Percentiles rank a stretch among this genome's conserved stretches.
Evolutionary conservation across 441 rosid genomes (phyloP).

Genomic region (Pelargonium cotyledonis): DNA sequence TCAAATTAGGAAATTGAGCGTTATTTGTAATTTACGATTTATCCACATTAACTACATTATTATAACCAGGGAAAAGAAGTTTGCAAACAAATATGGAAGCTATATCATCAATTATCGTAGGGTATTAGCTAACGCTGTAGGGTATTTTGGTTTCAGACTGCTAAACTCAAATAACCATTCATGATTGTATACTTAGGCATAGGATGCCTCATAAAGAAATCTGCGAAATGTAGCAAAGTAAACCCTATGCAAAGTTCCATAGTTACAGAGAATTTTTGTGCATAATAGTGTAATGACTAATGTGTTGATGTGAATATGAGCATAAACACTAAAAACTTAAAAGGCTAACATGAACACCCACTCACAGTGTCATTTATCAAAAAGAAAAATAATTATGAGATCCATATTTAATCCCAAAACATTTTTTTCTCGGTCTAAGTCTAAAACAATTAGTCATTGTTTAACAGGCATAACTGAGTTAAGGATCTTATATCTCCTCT

Average conservation of each 20-base stretch:
- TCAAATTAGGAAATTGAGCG: neutral
- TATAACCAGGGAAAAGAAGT: neutral
- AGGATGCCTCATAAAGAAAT: neutral
- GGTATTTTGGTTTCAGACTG: too few species aligned
- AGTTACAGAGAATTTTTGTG: too few species aligned
- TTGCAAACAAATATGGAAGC: neutral
- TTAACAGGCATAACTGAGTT: neutral
- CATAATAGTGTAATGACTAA: too few species aligned
- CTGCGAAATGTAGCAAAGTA: too few species aligned
- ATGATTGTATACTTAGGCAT: neutral
- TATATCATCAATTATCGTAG: neutral
- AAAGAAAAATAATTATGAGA: neutral
- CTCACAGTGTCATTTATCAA: neutral
- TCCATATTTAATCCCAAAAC: neutral
- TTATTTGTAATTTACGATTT: neutral
- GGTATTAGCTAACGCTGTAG: neutral
- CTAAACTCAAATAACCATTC: neutral
- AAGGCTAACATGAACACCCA: neutral
- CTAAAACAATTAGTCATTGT: too few species aligned
- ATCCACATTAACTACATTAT: neutral
- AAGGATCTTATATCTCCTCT: neutral
- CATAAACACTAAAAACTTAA: too few species aligned
- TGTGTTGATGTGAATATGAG: too few species aligned
- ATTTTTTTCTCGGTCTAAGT: neutral
- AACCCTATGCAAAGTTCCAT: too few species aligned